Base-by-base conservation (phyloP, 352 stramenopile genomes). In the Globisporangium perplexum region DNA sequence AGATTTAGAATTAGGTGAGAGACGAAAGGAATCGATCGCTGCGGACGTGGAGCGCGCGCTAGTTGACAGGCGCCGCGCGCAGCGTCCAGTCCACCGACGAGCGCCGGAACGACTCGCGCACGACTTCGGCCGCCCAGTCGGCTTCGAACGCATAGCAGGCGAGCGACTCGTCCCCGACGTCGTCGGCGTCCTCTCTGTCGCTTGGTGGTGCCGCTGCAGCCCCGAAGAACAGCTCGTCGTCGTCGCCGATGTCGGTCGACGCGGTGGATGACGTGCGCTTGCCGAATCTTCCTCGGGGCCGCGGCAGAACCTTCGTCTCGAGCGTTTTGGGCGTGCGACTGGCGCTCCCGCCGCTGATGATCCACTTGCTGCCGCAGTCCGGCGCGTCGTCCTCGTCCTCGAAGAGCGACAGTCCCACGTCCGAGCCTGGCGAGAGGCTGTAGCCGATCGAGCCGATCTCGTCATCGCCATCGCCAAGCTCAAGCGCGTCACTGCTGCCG, bases 121-220 rank as follows among this genome's bases (percentile, higher is more conserved):
- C 39, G n/a, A 61, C 33, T 48, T 90, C 74, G 22, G 56, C 60
- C 36, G 59, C 70, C 83, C 83, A 93, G 67, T 93, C 83, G 18
- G 75, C 80, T 66, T 89, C 80, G 54, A 93, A 93, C 14, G 80
- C 83, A 47, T 83, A 69, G 52, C 71, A 77, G 8, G 83, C 76
- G 22, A 93, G 59, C 12, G 83, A 91, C 17, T 53, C 53, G 33
- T 77, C 66, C 17, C 69, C 63, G 48, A 57, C 47, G 45, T 66
- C 60, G 42, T 62, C 47, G 45, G 65, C 60, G 42, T 62, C 57
- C 4, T 44, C n/a, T 30, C 26, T 30, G 26, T 30, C 26, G 26
- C 26, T 30, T 5, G 26, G 3, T 30, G 26, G 3, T 30, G 26
- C 26, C 26, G 26, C 3, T 2, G 7, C 18, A 14, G 39, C 39